Evolutionary conservation across 306 rosid genomes (phyloP), one percentile per base, ranked within the genome.

Genomic region (Crotalaria pallida): DNA sequence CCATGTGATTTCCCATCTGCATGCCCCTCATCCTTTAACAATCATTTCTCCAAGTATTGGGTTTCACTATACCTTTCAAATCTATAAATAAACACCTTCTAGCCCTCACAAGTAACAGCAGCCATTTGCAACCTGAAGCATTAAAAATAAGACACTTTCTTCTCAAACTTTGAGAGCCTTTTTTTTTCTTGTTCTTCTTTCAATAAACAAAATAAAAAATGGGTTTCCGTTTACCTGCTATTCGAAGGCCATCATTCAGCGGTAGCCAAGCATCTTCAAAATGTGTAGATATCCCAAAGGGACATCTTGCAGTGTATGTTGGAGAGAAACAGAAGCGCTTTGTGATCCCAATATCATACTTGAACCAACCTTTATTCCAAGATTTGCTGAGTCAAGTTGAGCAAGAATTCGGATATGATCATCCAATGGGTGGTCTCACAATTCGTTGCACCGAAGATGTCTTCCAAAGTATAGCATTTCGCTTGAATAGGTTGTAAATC

Each of bases 361-460:
- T 86, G 75, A 82, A 33, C 24, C 75, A 86, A 38, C 17, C 83
- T 41, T 63, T 77, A 5, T 86, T 86, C 53, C 84, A 79, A 66
- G 80, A 81, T 0, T 57, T 80, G 19, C 52, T 82, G 43, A 75
- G 15, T 17, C 36, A 64, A 40, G 79, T 78, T 0, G 75, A 75
- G 56, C 77, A 84, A 67, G 77, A 81, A 27, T 78, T 81, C 40
- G 80, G 85, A 19, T 84, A 74, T 78, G 77, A 75, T 45, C 88
- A 84, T 71, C 81, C 85, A 16, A 78, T 56, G 75, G 84, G 88
- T 3, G 83, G 83, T 24, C 83, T 84, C 41, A 81, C 82, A 23
- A 78, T 81, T 61, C 81, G 85, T 43, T 84, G 82, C 72, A n/a
- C 67, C 10, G 81, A 81, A 67, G 72, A 59, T 5, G 33, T 29